Percentiles rank a stretch among this genome's conserved stretches.
phyloP scores from a whole-genome alignment of 352 stramenopile genomes.

The Pythium guiyangense region DNA sequence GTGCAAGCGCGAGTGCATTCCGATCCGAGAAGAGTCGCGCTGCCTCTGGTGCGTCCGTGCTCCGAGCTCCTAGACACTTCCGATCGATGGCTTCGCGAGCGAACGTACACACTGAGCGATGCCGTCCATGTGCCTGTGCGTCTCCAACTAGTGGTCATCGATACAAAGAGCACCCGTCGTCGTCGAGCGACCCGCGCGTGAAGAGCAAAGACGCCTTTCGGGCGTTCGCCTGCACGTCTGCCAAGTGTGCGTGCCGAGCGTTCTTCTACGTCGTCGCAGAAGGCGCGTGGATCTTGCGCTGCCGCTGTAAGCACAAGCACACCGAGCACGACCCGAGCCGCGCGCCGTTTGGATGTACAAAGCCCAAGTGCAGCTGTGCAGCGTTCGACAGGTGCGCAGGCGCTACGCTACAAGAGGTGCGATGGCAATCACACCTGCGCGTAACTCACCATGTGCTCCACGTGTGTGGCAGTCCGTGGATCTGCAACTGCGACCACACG shows the following conservation, averaged over 20 bases:
- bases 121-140: background rate
- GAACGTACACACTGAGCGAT: background rate
- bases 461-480: conserved; percentile 42
- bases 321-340: conserved; percentile 51
- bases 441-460: background rate
- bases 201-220: conserved; percentile 29
- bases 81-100: too few species aligned
- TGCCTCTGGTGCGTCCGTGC: conserved; percentile 49
- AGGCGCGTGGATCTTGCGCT: conserved; percentile 75
- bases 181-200: conserved; percentile 24
- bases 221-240: conserved; percentile 50
- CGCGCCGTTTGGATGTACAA: conserved; percentile 42
- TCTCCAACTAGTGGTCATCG: conserved; percentile 41
- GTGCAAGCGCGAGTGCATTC: conserved; percentile 73
- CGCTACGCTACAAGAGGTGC: background rate
- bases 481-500: conserved; percentile 80
- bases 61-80: background rate
- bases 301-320: conserved; percentile 80
- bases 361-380: conserved; percentile 47
- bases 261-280: conserved; percentile 85
- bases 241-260: conserved; percentile 43
- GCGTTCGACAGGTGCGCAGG: conserved; percentile 56
- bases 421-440: background rate
- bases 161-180: conserved; percentile 68
- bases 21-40: conserved; percentile 67